Evolutionary conservation across 2,329 filamentous ascomycete species (phyloP).

Genomic region (Raffaelea deltoideospora): DNA sequence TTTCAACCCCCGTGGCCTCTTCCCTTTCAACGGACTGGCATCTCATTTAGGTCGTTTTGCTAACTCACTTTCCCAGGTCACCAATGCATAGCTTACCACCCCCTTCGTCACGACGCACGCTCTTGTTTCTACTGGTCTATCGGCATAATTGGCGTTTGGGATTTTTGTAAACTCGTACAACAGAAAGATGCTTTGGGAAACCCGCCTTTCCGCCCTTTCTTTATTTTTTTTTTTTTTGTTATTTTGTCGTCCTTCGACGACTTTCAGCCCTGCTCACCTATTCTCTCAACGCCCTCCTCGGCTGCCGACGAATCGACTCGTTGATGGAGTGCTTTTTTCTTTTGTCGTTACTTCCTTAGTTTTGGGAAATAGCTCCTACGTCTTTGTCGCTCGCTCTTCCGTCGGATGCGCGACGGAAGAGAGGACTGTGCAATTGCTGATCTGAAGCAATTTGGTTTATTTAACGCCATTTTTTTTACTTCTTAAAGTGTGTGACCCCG

Average conservation of each 20-base stretch:
- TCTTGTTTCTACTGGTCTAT: conserved; percentile 20
- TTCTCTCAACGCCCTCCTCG: no score
- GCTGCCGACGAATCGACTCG: conserved; percentile 5
- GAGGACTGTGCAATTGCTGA: no score
- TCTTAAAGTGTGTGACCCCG: no score
- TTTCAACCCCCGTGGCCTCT: no score
- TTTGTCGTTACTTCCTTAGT: background rate
- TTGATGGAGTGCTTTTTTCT: background rate
- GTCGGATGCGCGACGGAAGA: no score
- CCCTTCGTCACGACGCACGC: conserved; percentile 22
- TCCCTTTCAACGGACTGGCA: no score
- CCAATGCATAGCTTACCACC: conserved; percentile 39
- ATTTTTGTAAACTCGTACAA: conserved; percentile 7
- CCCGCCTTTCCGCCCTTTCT: background rate
- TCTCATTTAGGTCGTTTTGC: background rate
- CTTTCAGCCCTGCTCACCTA: no score
- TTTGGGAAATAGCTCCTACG: no score
- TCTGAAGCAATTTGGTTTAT: no score
- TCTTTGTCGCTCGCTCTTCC: no score
- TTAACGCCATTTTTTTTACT: no score
- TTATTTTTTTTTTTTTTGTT: background rate
- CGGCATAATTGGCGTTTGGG: conserved; percentile 23
- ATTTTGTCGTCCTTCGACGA: no score
- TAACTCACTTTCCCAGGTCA: conserved; percentile 26
- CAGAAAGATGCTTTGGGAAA: conserved; percentile 5